Percentiles rank a stretch among this genome's conserved stretches.
These are phyloP conservation scores for Neopestalotiopsis sp. DNA, from an alignment of 2,329 filamentous ascomycete genomes.

Conservation along the genomic window DNA sequence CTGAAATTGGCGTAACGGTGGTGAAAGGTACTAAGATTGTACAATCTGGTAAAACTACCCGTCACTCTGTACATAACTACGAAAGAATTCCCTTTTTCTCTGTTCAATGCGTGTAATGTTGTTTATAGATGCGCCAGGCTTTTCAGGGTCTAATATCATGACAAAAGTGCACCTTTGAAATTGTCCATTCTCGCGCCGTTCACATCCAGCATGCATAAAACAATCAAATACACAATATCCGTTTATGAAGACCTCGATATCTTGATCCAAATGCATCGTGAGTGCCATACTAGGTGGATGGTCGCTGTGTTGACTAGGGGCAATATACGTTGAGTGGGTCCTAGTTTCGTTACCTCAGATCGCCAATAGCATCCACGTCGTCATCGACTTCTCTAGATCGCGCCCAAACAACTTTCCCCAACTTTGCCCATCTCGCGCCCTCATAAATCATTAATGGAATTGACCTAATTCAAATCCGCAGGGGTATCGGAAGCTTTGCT, in stretches of 20 bases:
- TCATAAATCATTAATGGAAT: neutral
- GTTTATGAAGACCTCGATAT: no score
- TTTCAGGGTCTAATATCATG: neutral
- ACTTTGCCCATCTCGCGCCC: neutral
- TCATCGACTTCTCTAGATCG: conserved; percentile 20
- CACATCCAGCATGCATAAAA: no score
- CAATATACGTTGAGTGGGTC: neutral
- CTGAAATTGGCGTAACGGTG: conserved; percentile 20
- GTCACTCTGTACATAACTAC: conserved; percentile 30
- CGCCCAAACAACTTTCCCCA: neutral
- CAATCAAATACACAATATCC: no score
- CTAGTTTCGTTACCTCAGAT: conserved; percentile 8
- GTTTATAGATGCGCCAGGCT: conserved; percentile 9
- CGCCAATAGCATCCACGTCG: conserved; percentile 15
- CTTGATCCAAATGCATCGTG: no score
- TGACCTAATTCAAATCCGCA: neutral
- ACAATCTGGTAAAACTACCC: conserved; percentile 20
- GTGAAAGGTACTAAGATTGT: conserved; percentile 17
- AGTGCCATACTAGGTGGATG: neutral
- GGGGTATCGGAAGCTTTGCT: neutral
- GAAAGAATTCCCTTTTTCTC: conserved; percentile 13
- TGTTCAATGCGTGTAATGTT: conserved; percentile 2
- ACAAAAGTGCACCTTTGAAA: neutral
- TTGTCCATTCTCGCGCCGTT: neutral
- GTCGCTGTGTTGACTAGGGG: neutral